Evolutionary conservation across 2,329 filamentous ascomycete species (phyloP).

Genomic region (Pestalotiopsis sp.): DNA sequence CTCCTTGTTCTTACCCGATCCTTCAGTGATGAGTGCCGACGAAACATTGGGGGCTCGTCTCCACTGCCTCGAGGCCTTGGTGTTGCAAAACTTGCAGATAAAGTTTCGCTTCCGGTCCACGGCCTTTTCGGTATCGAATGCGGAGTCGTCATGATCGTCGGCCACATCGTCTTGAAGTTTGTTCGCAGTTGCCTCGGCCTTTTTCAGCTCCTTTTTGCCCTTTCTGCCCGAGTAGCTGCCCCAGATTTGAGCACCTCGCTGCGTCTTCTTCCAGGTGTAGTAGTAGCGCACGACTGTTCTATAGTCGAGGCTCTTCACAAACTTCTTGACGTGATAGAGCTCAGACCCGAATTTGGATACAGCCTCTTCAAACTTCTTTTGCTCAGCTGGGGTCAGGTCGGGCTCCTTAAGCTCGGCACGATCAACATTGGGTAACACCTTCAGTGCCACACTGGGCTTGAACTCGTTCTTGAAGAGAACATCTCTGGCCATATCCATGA

Average conservation of each 20-base stretch:
- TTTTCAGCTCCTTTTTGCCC: constrained; percentile 84
- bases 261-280: constrained; percentile 97
- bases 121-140: constrained; percentile 90
- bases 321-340: constrained; percentile 77
- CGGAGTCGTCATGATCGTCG: constrained; percentile 90
- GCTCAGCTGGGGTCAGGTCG: constrained; percentile 73
- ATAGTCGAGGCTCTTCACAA: constrained; percentile 81
- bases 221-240: constrained; percentile 85
- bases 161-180: constrained; percentile 92
- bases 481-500: constrained; percentile 81
- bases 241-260: constrained; percentile 85
- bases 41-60: constrained; percentile 81
- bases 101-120: constrained; percentile 78
- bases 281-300: constrained; percentile 89
- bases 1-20: constrained; percentile 72
- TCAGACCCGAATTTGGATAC: constrained; percentile 92
- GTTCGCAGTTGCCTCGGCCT: constrained; percentile 68
- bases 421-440: constrained; percentile 69
- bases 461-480: constrained; percentile 74
- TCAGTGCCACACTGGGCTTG: constrained; percentile 70
- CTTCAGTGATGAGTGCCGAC: constrained; percentile 70
- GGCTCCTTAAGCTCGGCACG: constrained; percentile 82
- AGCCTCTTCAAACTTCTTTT: constrained; percentile 90
- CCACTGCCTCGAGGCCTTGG: constrained; percentile 84
- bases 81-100: constrained; percentile 90